Evolutionary conservation across 2,329 filamentous ascomycete species (phyloP).

Genomic region (Escovopsis sp.): DNA sequence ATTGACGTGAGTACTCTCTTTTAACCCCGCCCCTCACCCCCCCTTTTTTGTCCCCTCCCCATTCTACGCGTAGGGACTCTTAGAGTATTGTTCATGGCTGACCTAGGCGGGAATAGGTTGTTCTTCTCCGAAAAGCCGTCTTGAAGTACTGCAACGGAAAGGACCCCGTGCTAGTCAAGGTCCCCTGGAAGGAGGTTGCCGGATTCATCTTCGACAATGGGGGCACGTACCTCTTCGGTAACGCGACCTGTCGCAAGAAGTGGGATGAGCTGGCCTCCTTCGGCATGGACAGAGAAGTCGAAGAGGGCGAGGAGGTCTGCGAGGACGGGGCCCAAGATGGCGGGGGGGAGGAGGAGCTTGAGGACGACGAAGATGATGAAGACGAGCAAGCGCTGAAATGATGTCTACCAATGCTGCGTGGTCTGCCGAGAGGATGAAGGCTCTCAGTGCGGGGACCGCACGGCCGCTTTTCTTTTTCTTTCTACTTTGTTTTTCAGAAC

Average conservation of each 20-base stretch:
- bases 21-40: neutral
- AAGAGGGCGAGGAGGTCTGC: neutral
- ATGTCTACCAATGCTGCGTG: neutral
- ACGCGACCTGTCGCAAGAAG: conserved; percentile 42
- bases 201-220: conserved; percentile 36
- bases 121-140: conserved; percentile 30
- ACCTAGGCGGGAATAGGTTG: conserved; percentile 20
- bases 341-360: neutral
- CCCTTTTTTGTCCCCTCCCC: too few species aligned
- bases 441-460: too few species aligned
- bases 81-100: neutral
- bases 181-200: conserved; percentile 43
- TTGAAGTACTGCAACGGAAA: conserved; percentile 18
- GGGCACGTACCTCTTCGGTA: conserved; percentile 44
- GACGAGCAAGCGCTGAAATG: neutral
- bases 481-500: too few species aligned
- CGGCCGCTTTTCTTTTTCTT: too few species aligned
- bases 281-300: neutral
- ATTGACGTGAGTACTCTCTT: conserved; percentile 43
- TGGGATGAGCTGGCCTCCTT: conserved; percentile 32
- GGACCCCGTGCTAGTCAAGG: conserved; percentile 20
- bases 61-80: neutral
- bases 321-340: neutral
- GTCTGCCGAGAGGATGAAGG: neutral
- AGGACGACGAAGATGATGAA: neutral